Conservation (phyloP, 1,284 basidiomycete genomes). For the Cystobasidium sp. region DNA sequence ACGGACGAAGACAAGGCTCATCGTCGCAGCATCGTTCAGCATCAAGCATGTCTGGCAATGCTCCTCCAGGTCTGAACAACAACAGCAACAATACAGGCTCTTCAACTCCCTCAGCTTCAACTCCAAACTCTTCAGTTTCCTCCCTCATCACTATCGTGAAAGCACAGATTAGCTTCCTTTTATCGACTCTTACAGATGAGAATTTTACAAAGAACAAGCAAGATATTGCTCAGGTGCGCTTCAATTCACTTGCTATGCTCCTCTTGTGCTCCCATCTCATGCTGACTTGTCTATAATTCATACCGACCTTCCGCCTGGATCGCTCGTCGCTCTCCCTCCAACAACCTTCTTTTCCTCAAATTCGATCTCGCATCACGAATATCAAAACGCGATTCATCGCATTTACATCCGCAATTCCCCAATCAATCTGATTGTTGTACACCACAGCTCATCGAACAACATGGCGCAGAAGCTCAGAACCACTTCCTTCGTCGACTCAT, state of each 20-base stretch:
- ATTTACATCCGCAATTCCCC: background rate
- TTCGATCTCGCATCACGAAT: constrained; percentile 4
- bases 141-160: constrained; percentile 57
- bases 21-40: constrained; percentile 9
- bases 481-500: constrained; percentile 94
- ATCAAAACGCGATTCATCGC: background rate
- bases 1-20: constrained; percentile 14
- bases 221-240: constrained; percentile 80
- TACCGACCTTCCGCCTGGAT: constrained; percentile 3
- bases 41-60: constrained; percentile 22
- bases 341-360: background rate
- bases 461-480: constrained; percentile 91
- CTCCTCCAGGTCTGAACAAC: constrained; percentile 24
- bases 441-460: constrained; percentile 83
- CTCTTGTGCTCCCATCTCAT: too few species aligned
- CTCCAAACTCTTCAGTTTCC: constrained; percentile 19
- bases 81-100: background rate
- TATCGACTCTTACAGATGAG: constrained; percentile 90
- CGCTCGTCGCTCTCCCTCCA: background rate
- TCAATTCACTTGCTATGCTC: background rate
- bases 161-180: constrained; percentile 80
- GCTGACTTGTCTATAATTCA: constrained; percentile 33
- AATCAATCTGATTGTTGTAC: constrained; percentile 30
- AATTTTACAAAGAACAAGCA: constrained; percentile 88
- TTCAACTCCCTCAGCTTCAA: constrained; percentile 25